phyloP scores from a whole-genome alignment of 768 basidiomycete genomes.

The Lentinula detonsa region DNA sequence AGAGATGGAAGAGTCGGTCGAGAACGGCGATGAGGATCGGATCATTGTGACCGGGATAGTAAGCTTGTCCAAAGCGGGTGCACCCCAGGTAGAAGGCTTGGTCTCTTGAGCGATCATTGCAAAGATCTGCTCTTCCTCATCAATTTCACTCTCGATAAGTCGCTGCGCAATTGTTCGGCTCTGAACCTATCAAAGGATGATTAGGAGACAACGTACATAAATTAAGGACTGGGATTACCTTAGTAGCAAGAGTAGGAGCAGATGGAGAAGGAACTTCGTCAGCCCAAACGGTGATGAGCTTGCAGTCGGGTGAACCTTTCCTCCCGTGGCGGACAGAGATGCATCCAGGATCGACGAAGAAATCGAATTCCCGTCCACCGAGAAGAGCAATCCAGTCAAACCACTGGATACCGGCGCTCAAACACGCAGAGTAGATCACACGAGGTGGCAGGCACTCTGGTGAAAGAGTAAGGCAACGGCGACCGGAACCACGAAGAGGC shows the following conservation, averaged over 20 bases:
- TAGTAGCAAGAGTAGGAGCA: conserved; percentile 10
- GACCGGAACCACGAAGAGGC: conserved; percentile 62
- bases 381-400: conserved; percentile 72
- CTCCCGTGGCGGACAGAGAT: conserved; percentile 60
- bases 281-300: conserved; percentile 64
- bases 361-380: conserved; percentile 67
- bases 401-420: conserved; percentile 69
- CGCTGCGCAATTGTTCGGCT: conserved; percentile 69
- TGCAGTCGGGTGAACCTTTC: conserved; percentile 23
- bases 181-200: conserved; percentile 5
- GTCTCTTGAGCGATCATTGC: conserved; percentile 69
- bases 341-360: conserved; percentile 77
- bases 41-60: conserved; percentile 27
- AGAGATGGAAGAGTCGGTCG: conserved; percentile 49
- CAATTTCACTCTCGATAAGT: conserved; percentile 63
- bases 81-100: conserved; percentile 61
- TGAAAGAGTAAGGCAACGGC: conserved; percentile 70
- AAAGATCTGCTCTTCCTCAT: conserved; percentile 71
- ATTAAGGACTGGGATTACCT: conserved; percentile 2
- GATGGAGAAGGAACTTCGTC: conserved; percentile 36
- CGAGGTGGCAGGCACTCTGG: conserved; percentile 66
- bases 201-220: conserved; percentile 11
- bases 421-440: conserved; percentile 64
- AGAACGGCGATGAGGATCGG: conserved; percentile 54
- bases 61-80: conserved; percentile 59